Evolutionary conservation across 768 basidiomycete species (phyloP).

Genomic region (Termitomyces sp.): DNA sequence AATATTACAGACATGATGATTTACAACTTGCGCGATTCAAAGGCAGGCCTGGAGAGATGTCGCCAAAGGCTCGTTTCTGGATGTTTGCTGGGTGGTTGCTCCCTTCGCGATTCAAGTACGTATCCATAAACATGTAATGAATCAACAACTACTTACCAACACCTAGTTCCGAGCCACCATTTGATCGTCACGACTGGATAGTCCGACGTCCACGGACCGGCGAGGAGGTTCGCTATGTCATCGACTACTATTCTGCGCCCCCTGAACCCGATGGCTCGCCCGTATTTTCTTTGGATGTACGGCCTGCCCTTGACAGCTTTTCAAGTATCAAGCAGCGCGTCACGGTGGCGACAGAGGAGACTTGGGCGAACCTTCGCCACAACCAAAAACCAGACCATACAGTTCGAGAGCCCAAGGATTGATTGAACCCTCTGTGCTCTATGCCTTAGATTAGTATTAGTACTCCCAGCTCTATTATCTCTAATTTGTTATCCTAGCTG

Average conservation of each 20-base stretch:
- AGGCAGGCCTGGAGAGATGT: slow-evolving; percentile 88
- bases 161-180: slow-evolving; percentile 81
- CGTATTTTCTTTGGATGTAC: slow-evolving; percentile 92
- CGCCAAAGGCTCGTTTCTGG: slow-evolving; percentile 89
- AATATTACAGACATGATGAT: slow-evolving; percentile 47
- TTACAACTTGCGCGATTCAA: slow-evolving; percentile 79
- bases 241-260: slow-evolving; percentile 97
- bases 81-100: slow-evolving; percentile 85
- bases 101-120: slow-evolving; percentile 86
- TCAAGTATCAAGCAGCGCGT: slow-evolving; percentile 73
- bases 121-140: slow-evolving; percentile 4
- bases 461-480: not conserved
- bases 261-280: slow-evolving; percentile 87
- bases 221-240: slow-evolving; percentile 89
- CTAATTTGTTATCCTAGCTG: not conserved
- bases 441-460: not conserved
- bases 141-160: not conserved
- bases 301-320: slow-evolving; percentile 87
- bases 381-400: slow-evolving; percentile 19
- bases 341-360: slow-evolving; percentile 59
- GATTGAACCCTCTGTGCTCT: not conserved
- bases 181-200: slow-evolving; percentile 98
- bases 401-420: slow-evolving; percentile 12
- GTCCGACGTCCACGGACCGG: slow-evolving; percentile 75
- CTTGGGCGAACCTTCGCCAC: slow-evolving; percentile 47